Evolutionary conservation across 2,329 filamentous ascomycete species (phyloP).

Genomic region (Nannizziopsis barbatae): DNA sequence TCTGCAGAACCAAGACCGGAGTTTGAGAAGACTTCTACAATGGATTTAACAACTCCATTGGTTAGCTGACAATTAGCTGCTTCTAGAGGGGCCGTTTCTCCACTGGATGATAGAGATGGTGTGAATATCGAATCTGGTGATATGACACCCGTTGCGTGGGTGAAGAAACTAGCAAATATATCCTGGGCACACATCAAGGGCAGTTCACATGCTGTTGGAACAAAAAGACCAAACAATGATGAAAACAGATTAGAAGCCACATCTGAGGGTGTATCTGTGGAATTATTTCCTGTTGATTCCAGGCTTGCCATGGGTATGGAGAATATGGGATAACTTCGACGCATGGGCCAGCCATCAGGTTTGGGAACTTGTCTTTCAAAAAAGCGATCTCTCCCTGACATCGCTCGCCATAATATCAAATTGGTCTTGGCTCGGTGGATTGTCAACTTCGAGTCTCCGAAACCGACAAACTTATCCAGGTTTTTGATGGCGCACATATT

Average conservation of each 20-base stretch:
- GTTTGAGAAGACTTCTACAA: neutral
- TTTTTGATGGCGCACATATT: neutral
- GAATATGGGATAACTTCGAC: too few species aligned
- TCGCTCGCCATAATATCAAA: neutral
- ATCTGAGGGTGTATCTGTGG: too few species aligned
- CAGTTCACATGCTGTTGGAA: neutral
- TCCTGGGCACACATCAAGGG: slow-evolving; percentile 2
- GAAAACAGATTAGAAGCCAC: too few species aligned
- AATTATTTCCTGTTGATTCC: too few species aligned
- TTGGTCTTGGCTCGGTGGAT: neutral
- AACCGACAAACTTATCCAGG: neutral
- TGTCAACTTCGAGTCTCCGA: neutral
- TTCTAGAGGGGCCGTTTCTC: neutral
- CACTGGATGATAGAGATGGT: neutral
- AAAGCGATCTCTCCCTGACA: neutral
- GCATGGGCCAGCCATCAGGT: too few species aligned
- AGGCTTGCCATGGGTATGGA: too few species aligned
- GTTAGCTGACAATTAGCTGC: neutral
- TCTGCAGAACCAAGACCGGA: neutral
- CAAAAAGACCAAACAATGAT: too few species aligned
- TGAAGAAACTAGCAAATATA: slow-evolving; percentile 1
- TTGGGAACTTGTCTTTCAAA: too few species aligned
- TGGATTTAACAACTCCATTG: neutral
- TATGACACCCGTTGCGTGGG: neutral
- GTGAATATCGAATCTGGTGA: neutral